These are phyloP conservation scores for Avena atlantica DNA, from an alignment of 176 grass and related monocot genomes.

Conservation along the genomic window DNA sequence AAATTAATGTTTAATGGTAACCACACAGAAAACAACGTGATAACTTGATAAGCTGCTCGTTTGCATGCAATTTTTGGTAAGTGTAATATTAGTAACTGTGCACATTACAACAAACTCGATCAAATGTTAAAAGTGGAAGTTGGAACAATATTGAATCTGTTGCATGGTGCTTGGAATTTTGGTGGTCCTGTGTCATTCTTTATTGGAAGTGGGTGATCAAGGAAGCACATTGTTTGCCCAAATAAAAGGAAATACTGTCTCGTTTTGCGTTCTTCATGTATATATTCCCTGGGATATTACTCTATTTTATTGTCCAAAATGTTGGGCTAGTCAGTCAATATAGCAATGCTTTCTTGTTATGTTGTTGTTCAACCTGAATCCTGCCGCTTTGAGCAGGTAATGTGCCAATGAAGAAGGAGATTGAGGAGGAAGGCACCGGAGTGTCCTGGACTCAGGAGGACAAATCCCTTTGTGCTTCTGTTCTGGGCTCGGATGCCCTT, in stretches of 20 bases:
- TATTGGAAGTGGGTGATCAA: not conserved
- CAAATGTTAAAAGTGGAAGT: not conserved
- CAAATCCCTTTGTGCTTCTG: constrained; percentile 52
- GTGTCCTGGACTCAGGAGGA: constrained; percentile 28
- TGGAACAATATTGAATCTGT: not conserved
- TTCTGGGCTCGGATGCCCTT: constrained; percentile 67
- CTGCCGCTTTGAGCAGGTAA: not conserved
- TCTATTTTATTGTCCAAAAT: not conserved
- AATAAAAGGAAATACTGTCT: not conserved
- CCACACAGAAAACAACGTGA: not conserved
- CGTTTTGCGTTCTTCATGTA: not conserved
- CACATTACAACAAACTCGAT: not conserved
- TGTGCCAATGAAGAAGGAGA: constrained; percentile 15
- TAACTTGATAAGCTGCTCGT: not conserved
- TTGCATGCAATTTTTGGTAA: not conserved
- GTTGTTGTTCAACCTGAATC: not conserved
- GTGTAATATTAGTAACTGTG: not conserved
- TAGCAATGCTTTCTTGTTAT: not conserved
- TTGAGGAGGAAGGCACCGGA: constrained; percentile 9
- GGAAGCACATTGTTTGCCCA: not conserved
- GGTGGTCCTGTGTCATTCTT: not conserved
- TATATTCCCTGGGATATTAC: not conserved
- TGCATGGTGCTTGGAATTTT: not conserved
- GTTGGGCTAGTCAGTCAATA: not conserved
- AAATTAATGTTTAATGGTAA: not conserved